Base-by-base conservation (phyloP, 345 rosid species). In the Chamaenerion angustifolium region DNA sequence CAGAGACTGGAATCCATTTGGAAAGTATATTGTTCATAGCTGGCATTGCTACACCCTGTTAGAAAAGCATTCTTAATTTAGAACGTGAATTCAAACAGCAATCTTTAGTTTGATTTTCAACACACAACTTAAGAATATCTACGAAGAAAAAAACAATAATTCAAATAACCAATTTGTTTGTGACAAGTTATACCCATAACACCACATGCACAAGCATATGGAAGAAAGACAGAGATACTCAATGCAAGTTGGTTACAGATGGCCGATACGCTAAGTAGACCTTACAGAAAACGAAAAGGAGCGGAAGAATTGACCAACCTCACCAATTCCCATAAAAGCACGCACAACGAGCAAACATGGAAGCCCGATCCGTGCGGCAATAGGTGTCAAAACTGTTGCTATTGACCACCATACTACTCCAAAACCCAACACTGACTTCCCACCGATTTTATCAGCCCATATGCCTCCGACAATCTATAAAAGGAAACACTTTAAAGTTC, bases 31-130 rank as follows among this genome's bases (percentile, higher is more conserved):
- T 90, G 74, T 90, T 90, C 98, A 90, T 90, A 41, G 98, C 95
- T 68, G 98, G 98, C 98, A 90, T 90, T 43, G 98, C 98, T 61
- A 90, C 98, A 63, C 98, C 98, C 95, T 90, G 84, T 11, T 50
- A 21, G 51, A 31, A 62, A 45, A 3, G 16, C 11, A 8, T 41
- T 23, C 11, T n/a, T 48, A 18, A 41, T 27, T 13, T 9, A 47
- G 23, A 16, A 16, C 18, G 50, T 47, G 25, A 21, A 21, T 21
- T 21, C 25, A 21, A 21, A 21, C 4, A 21, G 25, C 25, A 21
- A 21, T 21, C 25, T 21, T 21, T 21, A 21, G 25, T 21, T 21
- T 21, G 25, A 21, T 21, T 21, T n/a, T 21, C 25, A 21, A 21
- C 25, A 21, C 25, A 21, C 25, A 21, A 21, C 25, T 21, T 21